phyloP scores from a whole-genome alignment of 768 basidiomycete genomes.

The Cyclocybe cylindracea region DNA sequence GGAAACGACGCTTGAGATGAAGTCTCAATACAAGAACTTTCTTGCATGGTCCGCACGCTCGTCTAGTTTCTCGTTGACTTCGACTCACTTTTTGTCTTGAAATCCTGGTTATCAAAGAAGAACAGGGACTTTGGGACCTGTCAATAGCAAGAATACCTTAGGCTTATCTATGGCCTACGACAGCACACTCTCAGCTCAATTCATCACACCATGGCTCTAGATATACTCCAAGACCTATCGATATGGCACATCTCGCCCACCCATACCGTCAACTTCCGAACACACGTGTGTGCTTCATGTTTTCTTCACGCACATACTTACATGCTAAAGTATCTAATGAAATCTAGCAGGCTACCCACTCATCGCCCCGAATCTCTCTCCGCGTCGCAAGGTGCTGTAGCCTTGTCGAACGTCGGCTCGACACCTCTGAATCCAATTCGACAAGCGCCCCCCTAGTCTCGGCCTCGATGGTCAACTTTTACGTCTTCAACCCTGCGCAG shows the following conservation, averaged over 20 bases:
- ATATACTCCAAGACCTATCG: neutral
- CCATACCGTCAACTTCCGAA: constrained; percentile 7
- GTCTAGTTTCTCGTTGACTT: no score
- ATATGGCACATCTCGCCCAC: neutral
- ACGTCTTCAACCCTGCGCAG: constrained; percentile 35
- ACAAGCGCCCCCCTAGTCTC: neutral
- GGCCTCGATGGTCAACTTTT: constrained; percentile 38
- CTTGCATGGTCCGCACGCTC: no score
- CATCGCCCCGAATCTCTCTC: constrained; percentile 2
- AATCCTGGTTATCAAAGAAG: no score
- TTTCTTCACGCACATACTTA: constrained; percentile 25
- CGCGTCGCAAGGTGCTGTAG: neutral
- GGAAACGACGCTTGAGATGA: no score
- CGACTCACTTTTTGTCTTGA: no score
- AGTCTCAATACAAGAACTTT: no score
- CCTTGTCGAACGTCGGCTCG: neutral
- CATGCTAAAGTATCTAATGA: constrained; percentile 17
- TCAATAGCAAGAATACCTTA: neutral
- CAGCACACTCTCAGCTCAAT: neutral
- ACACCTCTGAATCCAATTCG: neutral
- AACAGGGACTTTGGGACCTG: no score
- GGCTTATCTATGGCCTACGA: constrained; percentile 1
- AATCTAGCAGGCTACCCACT: constrained; percentile 14
- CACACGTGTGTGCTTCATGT: constrained; percentile 43
- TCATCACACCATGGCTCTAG: constrained; percentile 1